Evolutionary conservation across 352 stramenopile genomes (phyloP), one percentile per base, ranked within the genome.

Genomic region (Aphanomyces astaci): DNA sequence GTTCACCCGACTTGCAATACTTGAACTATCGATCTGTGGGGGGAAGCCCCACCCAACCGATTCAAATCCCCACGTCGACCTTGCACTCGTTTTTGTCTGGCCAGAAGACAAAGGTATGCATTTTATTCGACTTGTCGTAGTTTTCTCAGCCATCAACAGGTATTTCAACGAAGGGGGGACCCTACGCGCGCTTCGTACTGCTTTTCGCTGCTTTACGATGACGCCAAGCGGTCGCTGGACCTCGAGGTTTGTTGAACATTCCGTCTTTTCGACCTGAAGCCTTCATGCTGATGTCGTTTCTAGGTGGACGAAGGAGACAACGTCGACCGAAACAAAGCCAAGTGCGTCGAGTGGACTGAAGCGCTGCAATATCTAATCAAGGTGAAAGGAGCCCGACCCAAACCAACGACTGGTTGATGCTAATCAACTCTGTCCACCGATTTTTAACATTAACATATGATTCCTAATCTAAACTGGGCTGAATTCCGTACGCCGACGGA

Each of bases 121-220:
- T 15, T 9, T 3, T 1, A 27, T 0, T 57, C 30, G 25, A 32
- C 11, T 2, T 3, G 5, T 9, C 13, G 24, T 2, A 4, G 56
- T 1, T 11, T 45, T 48, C 17, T 55, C 9, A 4, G 17, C 43
- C 4, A 59, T 2, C 5, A 2, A 2, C 33, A 68, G 62, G 62
- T 68, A 4, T 68, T 68, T 60, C 46, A 9, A 32, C 62, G 62
- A 19, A 68, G 33, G 24, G 43, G 28, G 5, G 62, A 68, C 45
- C 62, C 28, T 10, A 25, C 51, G 2, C 40, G 62, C 2, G 49
- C 22, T 40, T 13, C 73, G 15, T 86, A 81, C 25, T 92, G 80
- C 49, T 92, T 92, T 52, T 92, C 84, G 0, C 74, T 91, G 55
- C 76, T 88, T 39, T 91, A 91, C 71, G 81, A 89, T n/a, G 80